Percentiles rank a stretch among this genome's conserved stretches.
Conservation (phyloP, 2,329 filamentous ascomycete genomes). For the Eutypella sp. region DNA sequence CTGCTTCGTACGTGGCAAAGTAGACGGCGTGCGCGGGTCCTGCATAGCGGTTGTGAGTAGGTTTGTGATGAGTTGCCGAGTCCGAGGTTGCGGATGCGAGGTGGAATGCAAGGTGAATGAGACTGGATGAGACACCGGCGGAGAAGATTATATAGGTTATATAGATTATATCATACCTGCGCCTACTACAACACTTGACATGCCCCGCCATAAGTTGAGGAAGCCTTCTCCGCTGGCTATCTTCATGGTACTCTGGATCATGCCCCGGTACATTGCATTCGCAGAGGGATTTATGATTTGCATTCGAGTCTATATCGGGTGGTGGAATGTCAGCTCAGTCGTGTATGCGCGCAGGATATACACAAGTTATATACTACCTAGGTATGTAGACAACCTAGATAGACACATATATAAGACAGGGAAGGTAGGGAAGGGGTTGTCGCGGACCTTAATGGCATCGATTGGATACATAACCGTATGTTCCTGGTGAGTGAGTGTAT, state of each 20-base stretch:
- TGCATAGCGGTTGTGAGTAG: conserved; percentile 30
- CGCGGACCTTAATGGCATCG: conserved; percentile 85
- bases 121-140: no score
- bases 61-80: no score
- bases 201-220: conserved; percentile 88
- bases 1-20: conserved; percentile 95
- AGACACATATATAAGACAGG: no score
- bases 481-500: conserved; percentile 53
- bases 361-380: no score
- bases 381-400: no score
- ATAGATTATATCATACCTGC: conserved; percentile 60
- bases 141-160: conserved; percentile 1
- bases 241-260: conserved; percentile 87
- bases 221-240: conserved; percentile 89
- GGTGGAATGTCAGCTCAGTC: conserved; percentile 11
- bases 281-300: conserved; percentile 85
- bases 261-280: conserved; percentile 77
- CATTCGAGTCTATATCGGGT: conserved; percentile 75
- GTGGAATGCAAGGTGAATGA: no score
- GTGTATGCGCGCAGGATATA: conserved; percentile 13
- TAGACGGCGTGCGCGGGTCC: conserved; percentile 96
- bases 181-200: conserved; percentile 93
- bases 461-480: conserved; percentile 99
- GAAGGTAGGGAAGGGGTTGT: conserved; percentile 14
- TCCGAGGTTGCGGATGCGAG: no score